Evolutionary conservation across 2,329 filamentous ascomycete genomes (phyloP).

Genomic region (Sarocladium brachiariae): DNA sequence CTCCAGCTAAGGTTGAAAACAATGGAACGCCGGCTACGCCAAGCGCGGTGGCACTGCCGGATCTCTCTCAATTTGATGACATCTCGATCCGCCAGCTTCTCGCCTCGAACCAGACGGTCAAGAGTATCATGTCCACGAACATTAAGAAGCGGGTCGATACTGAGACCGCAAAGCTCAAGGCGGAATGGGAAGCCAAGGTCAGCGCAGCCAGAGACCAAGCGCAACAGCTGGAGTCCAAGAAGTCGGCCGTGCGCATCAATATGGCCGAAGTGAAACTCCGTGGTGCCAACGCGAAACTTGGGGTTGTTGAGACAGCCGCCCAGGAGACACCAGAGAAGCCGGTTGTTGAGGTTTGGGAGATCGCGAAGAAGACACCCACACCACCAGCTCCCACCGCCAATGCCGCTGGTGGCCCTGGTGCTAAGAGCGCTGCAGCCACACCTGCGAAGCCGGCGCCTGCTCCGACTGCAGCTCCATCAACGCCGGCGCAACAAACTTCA

Average conservation of each 20-base stretch:
- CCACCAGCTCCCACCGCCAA: conserved; percentile 12
- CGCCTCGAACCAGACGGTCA: conserved; percentile 48
- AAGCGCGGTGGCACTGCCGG: conserved; percentile 24
- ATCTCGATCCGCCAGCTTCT: conserved; percentile 51
- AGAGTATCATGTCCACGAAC: conserved; percentile 52
- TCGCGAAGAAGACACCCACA: conserved; percentile 52
- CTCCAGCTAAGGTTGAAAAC: conserved; percentile 32
- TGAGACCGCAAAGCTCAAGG: conserved; percentile 40
- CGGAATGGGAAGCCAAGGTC: conserved; percentile 47
- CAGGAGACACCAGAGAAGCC: conserved; percentile 78
- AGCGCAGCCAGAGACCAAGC: conserved; percentile 53
- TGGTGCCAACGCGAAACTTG: conserved; percentile 62
- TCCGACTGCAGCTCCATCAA: conserved; percentile 5
- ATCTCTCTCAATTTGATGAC: conserved; percentile 46
- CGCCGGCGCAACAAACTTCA: conserved; percentile 13
- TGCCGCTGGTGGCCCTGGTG: conserved; percentile 3
- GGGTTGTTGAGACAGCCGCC: conserved; percentile 73
- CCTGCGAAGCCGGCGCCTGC: conserved; percentile 12
- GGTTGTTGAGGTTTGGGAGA: conserved; percentile 79
- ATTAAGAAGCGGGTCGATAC: conserved; percentile 59
- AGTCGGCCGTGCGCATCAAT: conserved; percentile 66
- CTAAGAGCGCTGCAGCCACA: conserved; percentile 10
- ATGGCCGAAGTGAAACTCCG: conserved; percentile 67
- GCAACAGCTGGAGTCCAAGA: conserved; percentile 67
- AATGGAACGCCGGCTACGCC: conserved; percentile 27